Evolutionary conservation across 805 yeast genomes (phyloP), one percentile per base, ranked within the genome.

Genomic region (Hanseniaspora vineae): DNA sequence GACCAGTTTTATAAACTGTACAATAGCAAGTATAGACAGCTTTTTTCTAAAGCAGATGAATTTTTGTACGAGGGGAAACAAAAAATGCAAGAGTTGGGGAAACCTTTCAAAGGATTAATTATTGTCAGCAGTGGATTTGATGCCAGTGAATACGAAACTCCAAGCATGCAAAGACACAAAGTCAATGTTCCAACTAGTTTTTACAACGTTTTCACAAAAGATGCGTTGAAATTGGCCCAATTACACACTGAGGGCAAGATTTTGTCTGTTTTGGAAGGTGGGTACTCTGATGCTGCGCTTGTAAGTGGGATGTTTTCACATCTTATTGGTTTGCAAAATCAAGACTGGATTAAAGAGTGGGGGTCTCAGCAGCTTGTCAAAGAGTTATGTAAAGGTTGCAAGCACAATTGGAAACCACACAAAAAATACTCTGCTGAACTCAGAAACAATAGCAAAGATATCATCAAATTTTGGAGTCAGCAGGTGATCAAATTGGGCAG

Each of bases 91-190:
- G 58, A 58, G 42, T 61, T 42, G 51, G 65, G 58, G 51, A 65
- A 63, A 55, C 69, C 70, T 2, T 78, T 76, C 59, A 73, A 72
- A 52, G 76, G 79, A 0, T 53, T 84, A 50, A 76, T 86, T 2
- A 72, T 81, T n/a, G 70, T 85, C 1, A 84, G 94, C 42, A 89
- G 95, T 0, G 95, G 95, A 1, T 86, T 85, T 60, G 95, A 85
- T 65, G 94, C 92, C 2, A 78, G 84, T 15, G 95, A 85, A 59
- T 80, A 75, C 61, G 95, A 85, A 58, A 80, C 79, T 49, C 76
- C 77, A n/a, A 76, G 80, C 45, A 86, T 85, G 95, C 95, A 85
- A 62, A 69, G 95, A 47, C 95, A 86, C 60, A 77, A 78, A 0
- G 85, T 82, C 23, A 79, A 81, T 55, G 87, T 85, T 11, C 95